Conservation (phyloP, 2,329 filamentous ascomycete species). For the Herpotrichia juniperi region DNA sequence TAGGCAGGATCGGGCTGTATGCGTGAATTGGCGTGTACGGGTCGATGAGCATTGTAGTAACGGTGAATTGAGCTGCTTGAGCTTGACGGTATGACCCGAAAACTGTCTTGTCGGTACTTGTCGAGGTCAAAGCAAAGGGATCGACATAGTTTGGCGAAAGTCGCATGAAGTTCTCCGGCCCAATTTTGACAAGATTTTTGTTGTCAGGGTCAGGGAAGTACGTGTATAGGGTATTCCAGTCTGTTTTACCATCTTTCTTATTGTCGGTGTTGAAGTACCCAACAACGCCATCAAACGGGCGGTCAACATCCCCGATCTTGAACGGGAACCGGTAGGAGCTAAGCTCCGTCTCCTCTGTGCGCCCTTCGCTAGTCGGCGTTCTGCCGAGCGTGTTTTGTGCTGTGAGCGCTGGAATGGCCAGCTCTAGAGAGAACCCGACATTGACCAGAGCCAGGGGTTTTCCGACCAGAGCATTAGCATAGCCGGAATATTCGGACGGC, state of each 20-base stretch:
- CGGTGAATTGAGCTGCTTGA: not conserved
- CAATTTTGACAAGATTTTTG: not conserved
- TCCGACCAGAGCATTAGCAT: constrained; percentile 46
- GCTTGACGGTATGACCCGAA: too few species aligned
- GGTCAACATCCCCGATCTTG: constrained; percentile 44
- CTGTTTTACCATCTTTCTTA: not conserved
- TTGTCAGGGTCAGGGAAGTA: not conserved
- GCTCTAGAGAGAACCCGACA: constrained; percentile 49
- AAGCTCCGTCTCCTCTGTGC: too few species aligned
- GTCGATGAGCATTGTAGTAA: constrained; percentile 37
- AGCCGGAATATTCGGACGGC: constrained; percentile 46
- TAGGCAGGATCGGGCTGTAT: constrained; percentile 45
- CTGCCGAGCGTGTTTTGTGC: not conserved
- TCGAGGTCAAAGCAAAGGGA: too few species aligned
- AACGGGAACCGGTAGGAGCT: constrained; percentile 44
- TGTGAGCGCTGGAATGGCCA: constrained; percentile 21
- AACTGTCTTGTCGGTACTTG: too few species aligned
- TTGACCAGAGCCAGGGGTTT: constrained; percentile 52
- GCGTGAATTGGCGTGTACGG: constrained; percentile 47
- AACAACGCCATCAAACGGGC: constrained; percentile 48
- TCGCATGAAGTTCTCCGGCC: not conserved
- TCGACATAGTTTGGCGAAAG: not conserved
- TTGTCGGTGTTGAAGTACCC: constrained; percentile 45
- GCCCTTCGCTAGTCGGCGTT: not conserved
- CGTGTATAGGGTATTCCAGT: constrained; percentile 24